A percentile compares a stretch with the other conserved stretches of the same genome.
phyloP scores from a whole-genome alignment of 306 rosid species.

The barrel medic (Medicago truncatula) region DNA sequence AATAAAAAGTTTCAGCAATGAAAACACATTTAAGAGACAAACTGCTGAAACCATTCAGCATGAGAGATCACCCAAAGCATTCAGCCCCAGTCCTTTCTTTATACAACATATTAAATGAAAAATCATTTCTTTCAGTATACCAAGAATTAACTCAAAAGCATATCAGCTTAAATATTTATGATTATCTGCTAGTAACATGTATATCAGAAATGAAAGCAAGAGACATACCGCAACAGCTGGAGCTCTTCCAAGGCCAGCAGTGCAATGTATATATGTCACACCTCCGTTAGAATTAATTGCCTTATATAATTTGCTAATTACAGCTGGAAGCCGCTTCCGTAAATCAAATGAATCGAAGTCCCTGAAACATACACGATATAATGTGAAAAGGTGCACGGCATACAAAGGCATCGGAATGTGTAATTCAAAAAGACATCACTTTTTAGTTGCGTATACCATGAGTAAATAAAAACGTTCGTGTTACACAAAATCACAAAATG shows the following conservation, averaged over 20 bases:
- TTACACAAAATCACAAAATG: background rate
- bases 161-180: conserved; percentile 7
- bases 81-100: no score
- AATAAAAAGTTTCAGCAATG: no score
- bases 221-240: conserved; percentile 82
- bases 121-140: conserved; percentile 32
- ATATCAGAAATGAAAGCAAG: conserved; percentile 33
- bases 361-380: conserved; percentile 56
- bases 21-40: no score
- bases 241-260: conserved; percentile 99
- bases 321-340: conserved; percentile 80
- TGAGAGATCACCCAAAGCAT: no score
- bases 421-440: conserved; percentile 17
- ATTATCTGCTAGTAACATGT: conserved; percentile 7
- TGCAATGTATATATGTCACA: conserved; percentile 88
- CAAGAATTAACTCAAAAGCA: conserved; percentile 9
- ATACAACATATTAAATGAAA: no score
- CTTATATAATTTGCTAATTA: conserved; percentile 74
- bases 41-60: no score
- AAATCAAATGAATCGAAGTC: conserved; percentile 92
- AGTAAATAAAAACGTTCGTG: conserved; percentile 31
- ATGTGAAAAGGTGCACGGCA: conserved; percentile 39
- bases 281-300: conserved; percentile 85
- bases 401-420: conserved; percentile 25
- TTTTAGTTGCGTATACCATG: conserved; percentile 11